Conservation (phyloP, 2,329 filamentous ascomycete species). For the Aspergillus calidoustus region DNA sequence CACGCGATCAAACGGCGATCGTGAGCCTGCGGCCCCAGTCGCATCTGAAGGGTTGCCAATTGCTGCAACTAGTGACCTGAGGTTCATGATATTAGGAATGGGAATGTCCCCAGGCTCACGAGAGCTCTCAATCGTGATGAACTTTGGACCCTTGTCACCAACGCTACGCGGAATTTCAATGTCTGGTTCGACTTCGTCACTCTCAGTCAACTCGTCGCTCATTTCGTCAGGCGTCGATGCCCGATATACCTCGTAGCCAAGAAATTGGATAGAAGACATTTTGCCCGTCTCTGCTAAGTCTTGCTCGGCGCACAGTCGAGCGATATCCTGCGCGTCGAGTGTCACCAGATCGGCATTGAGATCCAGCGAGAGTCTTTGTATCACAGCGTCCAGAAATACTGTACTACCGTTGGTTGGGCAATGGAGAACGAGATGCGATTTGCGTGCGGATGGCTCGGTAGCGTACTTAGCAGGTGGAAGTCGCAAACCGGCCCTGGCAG, state of each 20-base stretch:
- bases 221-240: constrained; percentile 36
- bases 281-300: constrained; percentile 40
- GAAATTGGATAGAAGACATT: constrained; percentile 44
- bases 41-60: constrained; percentile 36
- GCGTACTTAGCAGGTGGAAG: constrained; percentile 45
- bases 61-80: constrained; percentile 40
- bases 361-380: constrained; percentile 65
- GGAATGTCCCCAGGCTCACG: constrained; percentile 38
- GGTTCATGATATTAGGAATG: constrained; percentile 36
- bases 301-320: constrained; percentile 49
- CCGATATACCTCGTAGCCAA: constrained; percentile 61
- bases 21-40: constrained; percentile 21
- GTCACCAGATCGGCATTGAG: constrained; percentile 53
- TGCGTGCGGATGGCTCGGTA: constrained; percentile 54
- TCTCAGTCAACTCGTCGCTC: constrained; percentile 54
- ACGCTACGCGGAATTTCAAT: constrained; percentile 28
- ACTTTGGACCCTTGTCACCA: constrained; percentile 30
- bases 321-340: constrained; percentile 52
- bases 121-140: constrained; percentile 41
- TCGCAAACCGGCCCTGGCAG: constrained; percentile 56
- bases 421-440: constrained; percentile 63
- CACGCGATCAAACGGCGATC: constrained; percentile 24
- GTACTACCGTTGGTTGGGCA: constrained; percentile 62
- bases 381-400: constrained; percentile 61
- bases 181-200: constrained; percentile 51